Base-by-base conservation (phyloP, 2,329 filamentous ascomycete genomes). In the Talaromyces sp. region DNA sequence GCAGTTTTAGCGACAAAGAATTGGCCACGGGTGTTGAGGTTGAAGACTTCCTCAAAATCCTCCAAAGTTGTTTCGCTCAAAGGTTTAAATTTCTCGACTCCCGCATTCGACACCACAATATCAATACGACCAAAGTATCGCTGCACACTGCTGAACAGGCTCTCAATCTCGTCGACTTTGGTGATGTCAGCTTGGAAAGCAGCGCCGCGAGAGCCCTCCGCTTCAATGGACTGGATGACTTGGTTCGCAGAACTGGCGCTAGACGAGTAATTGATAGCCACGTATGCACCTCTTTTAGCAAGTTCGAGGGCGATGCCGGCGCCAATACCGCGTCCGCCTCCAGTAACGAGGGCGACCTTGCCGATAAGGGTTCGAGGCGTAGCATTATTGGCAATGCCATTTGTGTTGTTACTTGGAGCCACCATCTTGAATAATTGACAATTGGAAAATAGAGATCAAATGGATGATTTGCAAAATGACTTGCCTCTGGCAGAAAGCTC, bases 141-240 rank as follows among this genome's bases (percentile, higher is more conserved):
- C 66, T 86, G 80, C 60, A 86, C 86, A 71, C 88, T 75, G 63
- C 84, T 81, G 79, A 91, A 89, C 68, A 91, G 78, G 64, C 77
- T 75, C 61, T 83, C 80, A 67, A 87, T 90, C 75, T 90, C 80
- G 64, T 82, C 75, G 52, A 88, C 83, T 65, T 88, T 80, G 67
- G 84, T 82, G 62, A 91, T 83, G 77, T 91, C 88, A 69, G 88
- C 88, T 78, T 87, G 83, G 77, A 90, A 79, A 65, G 87, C 82
- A 14, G 84, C 81, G 42, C 87, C 85, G 66, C 88, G 84, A 58
- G 83, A 82, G 61, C 87, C 87, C 62, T 80, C 75, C 69, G 82
- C 81, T 80, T 88, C 84, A 80, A 91, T 90, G 72, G 83, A 77
- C 60, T 83, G 76, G 64, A 90, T 88, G 63, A 89, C 82, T 70